phyloP scores from a whole-genome alignment of 345 rosid genomes.

The Geranium brycei region DNA sequence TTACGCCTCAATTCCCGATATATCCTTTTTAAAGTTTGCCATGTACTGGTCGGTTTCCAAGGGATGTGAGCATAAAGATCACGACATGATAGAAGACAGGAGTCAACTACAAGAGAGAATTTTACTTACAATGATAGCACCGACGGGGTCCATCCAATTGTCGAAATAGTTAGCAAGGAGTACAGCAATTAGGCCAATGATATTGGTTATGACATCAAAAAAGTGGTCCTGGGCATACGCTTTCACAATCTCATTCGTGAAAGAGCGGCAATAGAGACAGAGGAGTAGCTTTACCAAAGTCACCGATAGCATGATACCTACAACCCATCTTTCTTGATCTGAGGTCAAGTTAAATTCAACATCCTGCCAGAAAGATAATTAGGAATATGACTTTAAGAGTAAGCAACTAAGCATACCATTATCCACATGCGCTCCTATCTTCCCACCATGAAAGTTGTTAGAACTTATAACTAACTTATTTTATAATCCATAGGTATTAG shows the following conservation, averaged over 20 bases:
- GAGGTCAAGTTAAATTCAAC: constrained; percentile 44
- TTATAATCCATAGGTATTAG: too few relatives aligned
- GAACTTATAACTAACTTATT: too few relatives aligned
- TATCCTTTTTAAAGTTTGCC: too few relatives aligned
- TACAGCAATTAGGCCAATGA: constrained; percentile 87
- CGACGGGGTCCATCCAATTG: constrained; percentile 88
- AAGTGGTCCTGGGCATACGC: constrained; percentile 99
- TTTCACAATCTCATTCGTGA: constrained; percentile 78
- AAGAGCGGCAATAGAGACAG: constrained; percentile 65
- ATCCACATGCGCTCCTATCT: too few relatives aligned
- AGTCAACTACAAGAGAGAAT: not conserved
- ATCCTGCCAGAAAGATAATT: constrained; percentile 35
- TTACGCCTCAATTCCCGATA: too few relatives aligned
- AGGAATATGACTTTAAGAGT: constrained; percentile 7
- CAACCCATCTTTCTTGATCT: constrained; percentile 80
- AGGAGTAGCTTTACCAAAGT: constrained; percentile 68
- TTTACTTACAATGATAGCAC: constrained; percentile 82
- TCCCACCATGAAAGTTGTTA: too few relatives aligned
- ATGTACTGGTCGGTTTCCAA: too few relatives aligned
- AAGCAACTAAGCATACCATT: not conserved
- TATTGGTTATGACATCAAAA: constrained; percentile 85
- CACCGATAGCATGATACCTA: constrained; percentile 91
- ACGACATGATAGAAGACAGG: too few relatives aligned
- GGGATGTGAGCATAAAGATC: too few relatives aligned
- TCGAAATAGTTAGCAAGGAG: constrained; percentile 76